A percentile compares a stretch with the other conserved stretches of the same genome.
Evolutionary conservation across 352 stramenopile genomes (phyloP).

Genomic region (Elongisporangium prolatum): DNA sequence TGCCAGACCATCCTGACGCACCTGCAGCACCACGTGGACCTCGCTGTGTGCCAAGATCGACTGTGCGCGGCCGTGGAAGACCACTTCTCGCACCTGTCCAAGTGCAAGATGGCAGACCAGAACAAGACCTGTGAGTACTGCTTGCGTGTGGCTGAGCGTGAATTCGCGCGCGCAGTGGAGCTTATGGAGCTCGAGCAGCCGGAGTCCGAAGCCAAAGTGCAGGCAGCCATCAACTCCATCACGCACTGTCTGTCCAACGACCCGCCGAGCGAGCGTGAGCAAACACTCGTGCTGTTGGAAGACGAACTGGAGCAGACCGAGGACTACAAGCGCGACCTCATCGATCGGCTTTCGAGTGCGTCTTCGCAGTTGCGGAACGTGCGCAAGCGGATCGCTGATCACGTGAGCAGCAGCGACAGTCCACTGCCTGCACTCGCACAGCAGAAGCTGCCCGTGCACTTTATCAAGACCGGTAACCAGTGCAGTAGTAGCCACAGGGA

Average conservation of each 20-base stretch:
- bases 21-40: conserved; percentile 54
- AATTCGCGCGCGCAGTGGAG: conserved; percentile 37
- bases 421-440: conserved; percentile 4
- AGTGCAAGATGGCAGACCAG: conserved; percentile 30
- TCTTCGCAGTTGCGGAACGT: conserved; percentile 26
- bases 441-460: conserved; percentile 35
- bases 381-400: conserved; percentile 20
- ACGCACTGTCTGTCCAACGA: conserved; percentile 35
- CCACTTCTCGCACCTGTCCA: conserved; percentile 52
- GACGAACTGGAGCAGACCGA: conserved; percentile 58
- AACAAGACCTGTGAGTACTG: conserved; percentile 50
- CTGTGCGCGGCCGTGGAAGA: conserved; percentile 55
- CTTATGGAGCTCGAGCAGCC: conserved; percentile 44
- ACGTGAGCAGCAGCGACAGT: conserved; percentile 15
- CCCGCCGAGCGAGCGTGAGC: conserved; percentile 28
- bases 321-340: conserved; percentile 40
- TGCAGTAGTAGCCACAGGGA: conserved; percentile 1
- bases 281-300: conserved; percentile 41
- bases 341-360: conserved; percentile 28
- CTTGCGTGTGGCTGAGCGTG: conserved; percentile 43
- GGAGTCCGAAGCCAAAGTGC: conserved; percentile 45
- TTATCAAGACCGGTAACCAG: conserved; percentile 19
- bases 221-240: conserved; percentile 48
- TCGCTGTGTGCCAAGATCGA: conserved; percentile 41
- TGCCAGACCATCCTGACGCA: conserved; percentile 55